These are phyloP conservation scores for Durio zibethinus DNA, from an alignment of 345 rosid species.

Conservation along the genomic window DNA sequence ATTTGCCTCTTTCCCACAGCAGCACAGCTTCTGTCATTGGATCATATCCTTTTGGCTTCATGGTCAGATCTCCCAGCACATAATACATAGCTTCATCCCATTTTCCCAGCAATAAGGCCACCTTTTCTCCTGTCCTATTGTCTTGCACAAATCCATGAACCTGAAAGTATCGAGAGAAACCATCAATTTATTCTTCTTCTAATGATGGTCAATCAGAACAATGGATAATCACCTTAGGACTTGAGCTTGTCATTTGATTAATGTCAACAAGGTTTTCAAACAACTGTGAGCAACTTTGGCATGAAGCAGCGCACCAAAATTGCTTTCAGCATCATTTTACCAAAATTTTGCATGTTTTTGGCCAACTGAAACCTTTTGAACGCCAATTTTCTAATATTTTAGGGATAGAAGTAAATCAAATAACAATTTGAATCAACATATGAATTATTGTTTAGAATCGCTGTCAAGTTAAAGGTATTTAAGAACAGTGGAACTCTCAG, in stretches of 20 bases:
- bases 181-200: neutral
- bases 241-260: neutral
- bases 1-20: conserved; percentile 87
- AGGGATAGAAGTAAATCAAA: neutral
- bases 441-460: neutral
- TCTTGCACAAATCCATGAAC: conserved; percentile 99
- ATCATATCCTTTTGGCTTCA: conserved; percentile 92
- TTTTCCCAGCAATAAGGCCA: conserved; percentile 91
- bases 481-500: neutral
- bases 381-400: neutral
- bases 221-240: neutral
- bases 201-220: neutral
- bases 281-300: neutral
- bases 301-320: neutral
- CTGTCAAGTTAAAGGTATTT: neutral
- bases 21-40: conserved; percentile 93
- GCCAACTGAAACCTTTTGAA: neutral
- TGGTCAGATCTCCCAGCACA: conserved; percentile 80
- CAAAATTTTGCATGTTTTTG: neutral
- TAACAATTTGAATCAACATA: neutral
- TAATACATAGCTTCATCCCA: conserved; percentile 99
- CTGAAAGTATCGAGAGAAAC: conserved; percentile 31
- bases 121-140: conserved; percentile 92
- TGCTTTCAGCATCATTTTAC: neutral
- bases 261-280: neutral